These are phyloP conservation scores for Agapanthus africanus DNA, from an alignment of 106 monocot genomes.

Conservation along the genomic window DNA sequence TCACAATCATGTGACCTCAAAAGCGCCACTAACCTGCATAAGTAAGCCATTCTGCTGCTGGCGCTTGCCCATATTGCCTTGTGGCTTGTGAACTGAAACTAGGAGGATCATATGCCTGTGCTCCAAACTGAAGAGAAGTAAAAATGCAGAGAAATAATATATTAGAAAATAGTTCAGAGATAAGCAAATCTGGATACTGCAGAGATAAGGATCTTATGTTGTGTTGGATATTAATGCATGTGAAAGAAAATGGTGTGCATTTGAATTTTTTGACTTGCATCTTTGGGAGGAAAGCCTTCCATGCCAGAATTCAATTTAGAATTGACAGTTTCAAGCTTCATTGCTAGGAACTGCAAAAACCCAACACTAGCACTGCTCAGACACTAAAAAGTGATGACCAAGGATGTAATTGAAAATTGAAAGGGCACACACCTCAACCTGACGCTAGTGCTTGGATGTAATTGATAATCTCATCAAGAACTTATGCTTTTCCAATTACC, in stretches of 20 bases:
- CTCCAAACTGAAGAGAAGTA: not conserved
- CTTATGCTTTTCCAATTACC: conserved; percentile 79
- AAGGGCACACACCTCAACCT: conserved; percentile 52
- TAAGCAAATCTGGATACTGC: conserved; percentile 3
- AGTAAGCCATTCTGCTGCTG: conserved; percentile 63
- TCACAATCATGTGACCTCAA: conserved; percentile 42
- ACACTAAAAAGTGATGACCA: not conserved
- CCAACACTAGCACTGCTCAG: not conserved
- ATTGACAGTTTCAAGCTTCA: conserved; percentile 92
- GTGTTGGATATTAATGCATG: too few species aligned
- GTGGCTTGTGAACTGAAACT: too few species aligned
- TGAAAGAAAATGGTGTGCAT: too few species aligned
- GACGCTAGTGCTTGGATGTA: conserved; percentile 47
- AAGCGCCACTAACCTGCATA: conserved; percentile 65
- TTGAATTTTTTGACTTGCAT: conserved; percentile 44
- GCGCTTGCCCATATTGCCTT: conserved; percentile 19
- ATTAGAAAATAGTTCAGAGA: not conserved
- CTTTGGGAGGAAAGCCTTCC: conserved; percentile 67
- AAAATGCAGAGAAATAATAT: not conserved
- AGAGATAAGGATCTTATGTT: too few species aligned
- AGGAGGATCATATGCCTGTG: conserved; percentile 6
- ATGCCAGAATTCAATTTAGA: conserved; percentile 41
- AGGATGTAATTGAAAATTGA: not conserved
- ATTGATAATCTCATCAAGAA: conserved; percentile 77
- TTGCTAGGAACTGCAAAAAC: conserved; percentile 64